phyloP scores from a whole-genome alignment of 768 basidiomycete genomes.

The Agrocybe pediades region DNA sequence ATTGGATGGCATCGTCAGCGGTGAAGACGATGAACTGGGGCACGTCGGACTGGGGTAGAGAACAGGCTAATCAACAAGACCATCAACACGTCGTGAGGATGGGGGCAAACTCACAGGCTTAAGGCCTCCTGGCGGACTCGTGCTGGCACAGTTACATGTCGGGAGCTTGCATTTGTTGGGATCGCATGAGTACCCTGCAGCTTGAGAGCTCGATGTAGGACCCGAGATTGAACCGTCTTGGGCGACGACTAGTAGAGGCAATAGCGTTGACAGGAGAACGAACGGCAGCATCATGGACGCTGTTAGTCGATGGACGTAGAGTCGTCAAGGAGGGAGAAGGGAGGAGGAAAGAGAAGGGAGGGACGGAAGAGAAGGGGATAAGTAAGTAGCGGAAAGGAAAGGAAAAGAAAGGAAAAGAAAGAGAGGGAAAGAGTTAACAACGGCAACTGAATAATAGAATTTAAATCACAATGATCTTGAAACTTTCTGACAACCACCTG shows the following conservation, averaged over 20 bases:
- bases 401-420: too few relatives aligned
- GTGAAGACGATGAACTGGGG: conserved; percentile 75
- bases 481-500: not conserved
- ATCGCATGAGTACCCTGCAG: conserved; percentile 76
- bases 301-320: not conserved
- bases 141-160: conserved; percentile 72
- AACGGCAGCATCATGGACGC: conserved; percentile 19
- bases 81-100: not conserved
- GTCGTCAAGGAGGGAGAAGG: not conserved
- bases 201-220: conserved; percentile 49
- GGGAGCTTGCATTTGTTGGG: conserved; percentile 65
- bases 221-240: conserved; percentile 59
- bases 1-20: conserved; percentile 77
- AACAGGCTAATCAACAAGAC: not conserved
- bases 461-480: not conserved
- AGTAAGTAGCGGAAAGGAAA: not conserved
- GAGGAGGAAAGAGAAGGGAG: too few relatives aligned
- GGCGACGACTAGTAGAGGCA: conserved; percentile 37
- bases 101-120: conserved; percentile 47
- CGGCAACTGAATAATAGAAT: too few relatives aligned
- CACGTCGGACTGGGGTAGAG: conserved; percentile 45
- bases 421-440: too few relatives aligned
- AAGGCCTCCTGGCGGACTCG: conserved; percentile 72
- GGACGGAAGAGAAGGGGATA: too few relatives aligned
- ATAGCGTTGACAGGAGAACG: conserved; percentile 27